Evolutionary conservation across 2,329 filamentous ascomycete genomes (phyloP), one percentile per base, ranked within the genome.

Genomic region (Aspergillus chevalieri): DNA sequence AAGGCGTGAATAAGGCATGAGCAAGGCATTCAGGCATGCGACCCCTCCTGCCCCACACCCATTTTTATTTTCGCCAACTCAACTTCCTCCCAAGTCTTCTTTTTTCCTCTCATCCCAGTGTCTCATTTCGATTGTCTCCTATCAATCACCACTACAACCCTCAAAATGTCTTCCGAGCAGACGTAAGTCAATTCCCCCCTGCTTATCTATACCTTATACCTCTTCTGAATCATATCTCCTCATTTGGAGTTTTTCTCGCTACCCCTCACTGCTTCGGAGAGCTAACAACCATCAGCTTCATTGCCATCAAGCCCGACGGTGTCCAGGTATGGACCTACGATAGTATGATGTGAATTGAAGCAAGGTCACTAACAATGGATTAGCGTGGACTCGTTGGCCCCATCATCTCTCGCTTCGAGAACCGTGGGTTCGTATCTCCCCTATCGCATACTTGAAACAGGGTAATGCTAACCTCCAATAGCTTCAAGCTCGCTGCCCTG

Each of bases 251-350:
- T 49, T 51, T 28, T 22, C 51, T 45, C 43, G 30, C n/a, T 51
- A 51, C 53, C 58, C 57, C 55, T 56, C 55, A 49, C 53, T 52
- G 53, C 49, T 52, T 48, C 56, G 28, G 7, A 47, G 61, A 61
- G 59, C 65, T 72, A 62, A 73, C 46, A 52, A 54, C 52, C 63
- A 54, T 51, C 54, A 97, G 92, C 81, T 97, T 97, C 88, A 97
- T 97, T 83, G 93, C 93, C 74, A 89, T 98, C 84, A 98, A 98
- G 90, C 93, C 92, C 67, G 93, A 97, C 79, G 93, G 93, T 76
- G 93, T 97, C 79, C 93, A 96, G 86, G 90, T 95, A 85, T 64
- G 65, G 47, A 50, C 19, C 39, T 12, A 43, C 21, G 10, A 44
- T 41, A 39, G 34, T 36, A 9, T 30, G 22, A 15, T 48, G 51